Conservation (phyloP, 805 yeast species). For the Blastobotrys terrestris region DNA sequence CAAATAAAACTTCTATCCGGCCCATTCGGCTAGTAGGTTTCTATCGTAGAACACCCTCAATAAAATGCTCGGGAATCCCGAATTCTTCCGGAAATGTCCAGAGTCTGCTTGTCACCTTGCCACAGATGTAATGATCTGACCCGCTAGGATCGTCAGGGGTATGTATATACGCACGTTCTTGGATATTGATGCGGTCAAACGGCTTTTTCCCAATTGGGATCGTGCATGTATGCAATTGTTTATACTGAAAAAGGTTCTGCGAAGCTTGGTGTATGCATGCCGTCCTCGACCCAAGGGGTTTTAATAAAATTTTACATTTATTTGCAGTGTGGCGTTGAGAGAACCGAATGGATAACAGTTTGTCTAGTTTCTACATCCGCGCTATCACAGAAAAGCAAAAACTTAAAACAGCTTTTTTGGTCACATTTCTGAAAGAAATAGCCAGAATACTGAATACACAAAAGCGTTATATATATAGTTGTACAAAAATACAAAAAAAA, state of each 20-base stretch:
- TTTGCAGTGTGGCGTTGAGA: neutral
- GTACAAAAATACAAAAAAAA: neutral
- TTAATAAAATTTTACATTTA: neutral
- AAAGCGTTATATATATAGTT: neutral
- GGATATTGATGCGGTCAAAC: neutral
- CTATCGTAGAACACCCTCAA: neutral
- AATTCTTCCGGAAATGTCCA: neutral
- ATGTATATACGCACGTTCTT: neutral
- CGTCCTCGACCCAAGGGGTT: neutral
- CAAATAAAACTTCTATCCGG: neutral
- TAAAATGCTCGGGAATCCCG: too few species aligned
- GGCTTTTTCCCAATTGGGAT: neutral
- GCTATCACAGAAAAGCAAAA: neutral
- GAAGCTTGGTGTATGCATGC: neutral
- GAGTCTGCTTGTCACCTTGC: neutral
- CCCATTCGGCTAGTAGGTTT: neutral
- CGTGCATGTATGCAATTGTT: neutral
- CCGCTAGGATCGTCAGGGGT: neutral
- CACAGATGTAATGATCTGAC: neutral
- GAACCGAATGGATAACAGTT: neutral
- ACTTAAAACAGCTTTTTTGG: neutral
- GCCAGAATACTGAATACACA: neutral
- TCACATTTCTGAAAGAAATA: neutral
- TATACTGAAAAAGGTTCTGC: too few species aligned
- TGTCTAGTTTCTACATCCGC: neutral